Evolutionary conservation across 306 rosid genomes (phyloP).

Genomic region (Purshia tridentata): DNA sequence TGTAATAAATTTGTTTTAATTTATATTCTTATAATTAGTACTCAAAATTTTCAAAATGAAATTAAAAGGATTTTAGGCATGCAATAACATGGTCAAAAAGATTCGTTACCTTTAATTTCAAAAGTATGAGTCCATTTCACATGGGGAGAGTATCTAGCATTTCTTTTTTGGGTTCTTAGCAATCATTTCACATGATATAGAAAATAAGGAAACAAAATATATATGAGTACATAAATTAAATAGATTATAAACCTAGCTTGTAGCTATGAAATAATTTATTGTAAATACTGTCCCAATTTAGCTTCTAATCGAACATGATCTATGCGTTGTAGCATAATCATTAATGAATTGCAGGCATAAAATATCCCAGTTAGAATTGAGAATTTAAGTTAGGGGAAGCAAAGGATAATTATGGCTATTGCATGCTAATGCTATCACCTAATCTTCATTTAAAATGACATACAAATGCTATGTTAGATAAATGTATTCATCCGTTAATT

Average conservation of each 20-base stretch:
- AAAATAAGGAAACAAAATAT: background rate
- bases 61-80: background rate
- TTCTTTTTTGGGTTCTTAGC: background rate
- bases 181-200: slow-evolving; percentile 25
- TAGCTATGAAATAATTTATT: background rate
- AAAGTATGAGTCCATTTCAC: slow-evolving; percentile 19
- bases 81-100: slow-evolving; percentile 17
- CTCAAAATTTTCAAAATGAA: background rate
- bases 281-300: background rate
- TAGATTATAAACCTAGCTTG: background rate
- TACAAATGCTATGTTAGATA: background rate
- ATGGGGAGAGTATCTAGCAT: slow-evolving; percentile 15
- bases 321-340: background rate
- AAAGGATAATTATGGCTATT: slow-evolving; percentile 1
- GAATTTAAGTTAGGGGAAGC: background rate
- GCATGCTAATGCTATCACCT: slow-evolving; percentile 7
- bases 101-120: slow-evolving; percentile 14
- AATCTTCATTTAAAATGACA: background rate
- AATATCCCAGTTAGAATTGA: background rate
- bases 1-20: background rate
- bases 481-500: background rate
- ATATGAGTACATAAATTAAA: background rate
- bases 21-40: background rate
- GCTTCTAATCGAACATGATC: background rate
- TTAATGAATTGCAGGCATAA: background rate